These are phyloP conservation scores for Fusarium chuoi DNA, from an alignment of 2,329 filamentous ascomycete species.

Conservation along the genomic window DNA sequence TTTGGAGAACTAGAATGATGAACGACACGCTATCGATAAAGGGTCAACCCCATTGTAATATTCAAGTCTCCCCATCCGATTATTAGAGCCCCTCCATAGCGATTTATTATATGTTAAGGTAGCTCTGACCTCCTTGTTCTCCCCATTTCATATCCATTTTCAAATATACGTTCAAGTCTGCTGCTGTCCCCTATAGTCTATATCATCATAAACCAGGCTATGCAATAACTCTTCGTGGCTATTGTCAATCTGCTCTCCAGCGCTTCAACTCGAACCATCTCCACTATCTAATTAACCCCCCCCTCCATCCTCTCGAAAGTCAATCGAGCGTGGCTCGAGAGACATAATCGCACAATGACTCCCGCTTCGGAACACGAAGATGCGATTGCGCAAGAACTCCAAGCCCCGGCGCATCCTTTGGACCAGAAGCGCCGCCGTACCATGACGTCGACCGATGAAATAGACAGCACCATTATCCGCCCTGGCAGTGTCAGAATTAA, in stretches of 20 bases:
- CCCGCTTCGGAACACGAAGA: conserved; percentile 42
- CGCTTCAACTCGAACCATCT: conserved; percentile 24
- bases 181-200: background rate
- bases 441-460: conserved; percentile 64
- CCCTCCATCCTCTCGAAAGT: conserved; percentile 11
- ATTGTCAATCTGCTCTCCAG: conserved; percentile 6
- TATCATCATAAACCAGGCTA: background rate
- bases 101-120: conserved; percentile 6
- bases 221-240: conserved; percentile 4
- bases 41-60: conserved; percentile 26
- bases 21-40: conserved; percentile 39
- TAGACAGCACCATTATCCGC: conserved; percentile 69
- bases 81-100: conserved; percentile 33
- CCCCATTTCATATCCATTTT: background rate
- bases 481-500: conserved; percentile 89
- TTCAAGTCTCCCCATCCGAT: conserved; percentile 35
- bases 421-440: conserved; percentile 43
- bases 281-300: conserved; percentile 19
- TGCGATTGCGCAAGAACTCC: conserved; percentile 23
- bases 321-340: conserved; percentile 6
- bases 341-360: conserved; percentile 30
- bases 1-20: conserved; percentile 17
- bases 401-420: conserved; percentile 16
- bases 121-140: background rate
- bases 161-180: background rate